A percentile compares a stretch with the other conserved stretches of the same genome.
These are phyloP conservation scores for Isatis tinctoria DNA, from an alignment of 345 rosid species.

Conservation along the genomic window DNA sequence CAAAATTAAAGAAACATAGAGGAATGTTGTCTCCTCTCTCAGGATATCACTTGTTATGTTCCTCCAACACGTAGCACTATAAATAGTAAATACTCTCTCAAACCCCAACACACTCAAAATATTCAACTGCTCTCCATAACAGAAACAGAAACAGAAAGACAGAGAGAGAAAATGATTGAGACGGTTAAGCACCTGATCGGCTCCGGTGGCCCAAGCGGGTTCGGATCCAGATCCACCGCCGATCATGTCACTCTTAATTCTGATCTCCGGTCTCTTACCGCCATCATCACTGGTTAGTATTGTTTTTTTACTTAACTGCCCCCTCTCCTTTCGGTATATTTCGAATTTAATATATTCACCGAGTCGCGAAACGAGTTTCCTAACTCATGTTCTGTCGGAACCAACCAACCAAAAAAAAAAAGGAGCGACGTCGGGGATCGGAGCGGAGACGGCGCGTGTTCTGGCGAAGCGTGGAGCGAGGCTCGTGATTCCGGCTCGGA, in stretches of 20 bases:
- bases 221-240: slow-evolving; percentile 85
- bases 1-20: not conserved
- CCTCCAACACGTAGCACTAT: slow-evolving; percentile 29
- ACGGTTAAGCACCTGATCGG: slow-evolving; percentile 77
- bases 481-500: slow-evolving; percentile 82
- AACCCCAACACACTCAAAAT: not conserved
- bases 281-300: slow-evolving; percentile 30
- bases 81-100: slow-evolving; percentile 11
- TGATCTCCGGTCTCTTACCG: slow-evolving; percentile 17
- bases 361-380: no score
- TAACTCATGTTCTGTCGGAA: no score
- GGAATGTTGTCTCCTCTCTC: slow-evolving; percentile 21
- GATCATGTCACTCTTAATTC: slow-evolving; percentile 54
- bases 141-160: not conserved
- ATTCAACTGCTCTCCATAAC: not conserved
- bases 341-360: no score
- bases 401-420: no score
- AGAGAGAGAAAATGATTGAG: slow-evolving; percentile 54
- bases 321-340: no score
- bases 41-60: not conserved
- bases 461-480: slow-evolving; percentile 74
- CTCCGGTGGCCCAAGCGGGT: slow-evolving; percentile 73
- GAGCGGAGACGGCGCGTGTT: slow-evolving; percentile 91
- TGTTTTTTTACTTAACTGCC: no score
- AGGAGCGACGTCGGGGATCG: slow-evolving; percentile 98